Evolutionary conservation across 2,329 filamentous ascomycete genomes (phyloP).

Genomic region (Beauveria brongniartii): DNA sequence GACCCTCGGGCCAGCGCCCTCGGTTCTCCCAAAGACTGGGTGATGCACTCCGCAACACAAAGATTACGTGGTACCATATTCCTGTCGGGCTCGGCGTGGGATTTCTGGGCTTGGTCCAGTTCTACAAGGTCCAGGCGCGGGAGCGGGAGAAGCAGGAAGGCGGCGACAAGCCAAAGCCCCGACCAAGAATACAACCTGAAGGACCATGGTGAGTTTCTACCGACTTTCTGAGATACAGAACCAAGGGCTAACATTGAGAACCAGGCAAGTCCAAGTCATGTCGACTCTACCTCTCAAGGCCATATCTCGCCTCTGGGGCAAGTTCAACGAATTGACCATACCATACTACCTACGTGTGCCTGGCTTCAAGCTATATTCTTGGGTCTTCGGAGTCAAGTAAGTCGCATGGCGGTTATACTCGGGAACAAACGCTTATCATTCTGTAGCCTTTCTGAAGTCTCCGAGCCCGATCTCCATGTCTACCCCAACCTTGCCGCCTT

Average conservation of each 20-base stretch:
- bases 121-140: conserved; percentile 63
- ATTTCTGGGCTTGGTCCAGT: conserved; percentile 74
- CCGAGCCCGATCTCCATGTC: conserved; percentile 76
- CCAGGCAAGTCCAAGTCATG: conserved; percentile 82
- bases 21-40: conserved; percentile 45
- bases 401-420: conserved; percentile 13
- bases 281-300: conserved; percentile 87
- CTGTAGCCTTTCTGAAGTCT: conserved; percentile 68
- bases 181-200: conserved; percentile 62
- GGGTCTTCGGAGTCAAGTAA: conserved; percentile 78
- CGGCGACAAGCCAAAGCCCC: conserved; percentile 35
- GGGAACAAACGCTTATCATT: neutral
- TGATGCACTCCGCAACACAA: conserved; percentile 41
- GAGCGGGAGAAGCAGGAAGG: conserved; percentile 42
- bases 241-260: neutral
- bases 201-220: conserved; percentile 61
- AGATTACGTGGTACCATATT: conserved; percentile 82
- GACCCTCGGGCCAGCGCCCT: conserved; percentile 33
- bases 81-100: conserved; percentile 78
- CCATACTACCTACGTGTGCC: conserved; percentile 83
- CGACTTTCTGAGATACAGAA: neutral
- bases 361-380: conserved; percentile 87
- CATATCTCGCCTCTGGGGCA: conserved; percentile 80
- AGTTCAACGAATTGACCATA: conserved; percentile 82
- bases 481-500: conserved; percentile 94